Evolutionary conservation across 805 yeast genomes (phyloP).

Genomic region (Spathaspora girioi): DNA sequence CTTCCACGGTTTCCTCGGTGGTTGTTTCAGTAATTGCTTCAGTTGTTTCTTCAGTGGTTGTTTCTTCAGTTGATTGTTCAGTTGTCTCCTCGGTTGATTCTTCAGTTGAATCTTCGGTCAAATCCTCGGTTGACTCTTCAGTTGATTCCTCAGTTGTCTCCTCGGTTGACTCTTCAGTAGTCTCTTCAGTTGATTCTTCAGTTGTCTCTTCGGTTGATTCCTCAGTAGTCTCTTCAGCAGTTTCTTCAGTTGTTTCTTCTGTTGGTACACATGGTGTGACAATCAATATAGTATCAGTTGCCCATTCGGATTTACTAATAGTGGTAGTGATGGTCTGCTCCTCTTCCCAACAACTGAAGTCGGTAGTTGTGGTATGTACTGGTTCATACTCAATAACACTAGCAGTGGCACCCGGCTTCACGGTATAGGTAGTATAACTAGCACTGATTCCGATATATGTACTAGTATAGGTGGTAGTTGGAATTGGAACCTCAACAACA

Average conservation of each 20-base stretch:
- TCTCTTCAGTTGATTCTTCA: too few relatives aligned
- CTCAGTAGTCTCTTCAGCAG: not conserved
- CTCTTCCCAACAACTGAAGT: not conserved
- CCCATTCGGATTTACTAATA: not conserved
- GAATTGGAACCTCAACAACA: constrained; percentile 18
- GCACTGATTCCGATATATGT: constrained; percentile 11
- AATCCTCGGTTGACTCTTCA: too few relatives aligned
- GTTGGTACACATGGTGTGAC: not conserved
- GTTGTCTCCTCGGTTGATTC: too few relatives aligned
- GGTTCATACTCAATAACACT: constrained; percentile 11
- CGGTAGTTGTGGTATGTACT: constrained; percentile 1
- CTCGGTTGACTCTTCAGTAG: too few relatives aligned
- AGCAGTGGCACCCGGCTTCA: constrained; percentile 15
- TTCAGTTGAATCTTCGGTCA: too few relatives aligned
- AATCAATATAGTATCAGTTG: not conserved
- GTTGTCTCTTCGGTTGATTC: not conserved
- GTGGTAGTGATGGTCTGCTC: not conserved
- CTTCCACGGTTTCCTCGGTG: too few relatives aligned
- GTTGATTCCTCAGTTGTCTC: too few relatives aligned
- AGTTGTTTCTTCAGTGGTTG: too few relatives aligned
- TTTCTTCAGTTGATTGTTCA: too few relatives aligned
- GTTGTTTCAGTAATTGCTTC: too few relatives aligned
- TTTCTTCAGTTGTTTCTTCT: not conserved
- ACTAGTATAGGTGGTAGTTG: constrained; percentile 12
- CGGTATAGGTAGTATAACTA: constrained; percentile 11